These are phyloP conservation scores for Trichophyton rubrum DNA, from an alignment of 2,329 filamentous ascomycete species.

Conservation along the genomic window DNA sequence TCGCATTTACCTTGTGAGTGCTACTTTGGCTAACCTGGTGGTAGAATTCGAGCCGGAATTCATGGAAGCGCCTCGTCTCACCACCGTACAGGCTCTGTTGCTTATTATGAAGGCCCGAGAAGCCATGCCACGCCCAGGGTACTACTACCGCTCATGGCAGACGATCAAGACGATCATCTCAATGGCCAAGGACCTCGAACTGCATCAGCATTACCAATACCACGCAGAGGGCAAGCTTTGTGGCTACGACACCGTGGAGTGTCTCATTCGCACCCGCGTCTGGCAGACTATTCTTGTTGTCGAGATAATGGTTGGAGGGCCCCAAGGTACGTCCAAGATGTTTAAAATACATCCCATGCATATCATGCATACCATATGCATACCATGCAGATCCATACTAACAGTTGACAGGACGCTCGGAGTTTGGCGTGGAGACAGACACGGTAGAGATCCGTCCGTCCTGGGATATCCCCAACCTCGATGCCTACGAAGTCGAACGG, in stretches of 20 bases:
- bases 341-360: neutral
- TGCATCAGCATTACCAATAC: constrained; percentile 73
- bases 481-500: constrained; percentile 63
- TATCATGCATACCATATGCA: no score
- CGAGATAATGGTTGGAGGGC: constrained; percentile 85
- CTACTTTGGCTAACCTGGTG: neutral
- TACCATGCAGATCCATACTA: neutral
- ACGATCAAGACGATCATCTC: constrained; percentile 80
- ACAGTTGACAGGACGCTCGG: constrained; percentile 50
- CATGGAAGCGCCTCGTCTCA: constrained; percentile 79
- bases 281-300: constrained; percentile 82
- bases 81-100: constrained; percentile 79
- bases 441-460: constrained; percentile 63
- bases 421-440: constrained; percentile 62
- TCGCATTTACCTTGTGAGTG: neutral
- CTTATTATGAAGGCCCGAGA: constrained; percentile 85
- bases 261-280: constrained; percentile 68
- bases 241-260: constrained; percentile 57
- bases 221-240: constrained; percentile 64
- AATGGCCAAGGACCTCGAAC: constrained; percentile 82
- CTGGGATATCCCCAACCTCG: constrained; percentile 50
- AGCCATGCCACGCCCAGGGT: constrained; percentile 81
- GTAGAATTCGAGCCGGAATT: constrained; percentile 82
- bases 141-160: constrained; percentile 97
- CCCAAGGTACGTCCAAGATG: constrained; percentile 57